Evolutionary conservation across 2,329 filamentous ascomycete genomes (phyloP).

Genomic region (Helminthosporium solani): DNA sequence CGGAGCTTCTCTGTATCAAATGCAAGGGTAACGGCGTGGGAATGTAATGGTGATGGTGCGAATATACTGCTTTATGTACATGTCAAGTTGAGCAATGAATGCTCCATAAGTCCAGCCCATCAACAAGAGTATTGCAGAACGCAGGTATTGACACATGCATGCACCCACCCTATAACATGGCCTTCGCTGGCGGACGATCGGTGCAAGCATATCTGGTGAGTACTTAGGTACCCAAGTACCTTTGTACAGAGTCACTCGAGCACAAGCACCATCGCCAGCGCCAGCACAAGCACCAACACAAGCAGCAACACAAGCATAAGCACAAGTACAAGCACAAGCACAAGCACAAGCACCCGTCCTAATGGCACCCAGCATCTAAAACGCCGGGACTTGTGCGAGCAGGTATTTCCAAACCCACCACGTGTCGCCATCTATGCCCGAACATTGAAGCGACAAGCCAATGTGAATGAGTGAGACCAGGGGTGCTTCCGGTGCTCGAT

Average conservation of each 20-base stretch:
- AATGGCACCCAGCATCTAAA: neutral
- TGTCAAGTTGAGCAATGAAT: neutral
- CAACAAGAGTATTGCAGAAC: neutral
- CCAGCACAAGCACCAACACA: no score
- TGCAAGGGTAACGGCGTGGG: neutral
- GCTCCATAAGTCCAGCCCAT: no score
- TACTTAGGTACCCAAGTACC: no score
- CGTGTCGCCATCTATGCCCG: constrained; percentile 2
- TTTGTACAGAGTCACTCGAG: no score
- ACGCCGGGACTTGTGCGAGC: neutral
- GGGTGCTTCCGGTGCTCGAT: neutral
- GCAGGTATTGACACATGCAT: neutral
- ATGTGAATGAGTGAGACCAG: no score
- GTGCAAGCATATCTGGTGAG: no score
- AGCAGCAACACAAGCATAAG: no score
- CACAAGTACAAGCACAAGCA: neutral
- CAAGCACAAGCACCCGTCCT: neutral
- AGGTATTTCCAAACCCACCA: neutral
- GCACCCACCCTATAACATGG: neutral
- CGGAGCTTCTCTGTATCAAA: neutral
- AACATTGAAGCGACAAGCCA: no score
- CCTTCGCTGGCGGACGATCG: neutral
- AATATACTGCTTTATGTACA: neutral
- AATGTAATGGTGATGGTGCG: neutral
- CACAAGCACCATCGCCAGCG: no score